These are phyloP conservation scores for Suillus subaureus DNA, from an alignment of 768 basidiomycete genomes.

Conservation along the genomic window DNA sequence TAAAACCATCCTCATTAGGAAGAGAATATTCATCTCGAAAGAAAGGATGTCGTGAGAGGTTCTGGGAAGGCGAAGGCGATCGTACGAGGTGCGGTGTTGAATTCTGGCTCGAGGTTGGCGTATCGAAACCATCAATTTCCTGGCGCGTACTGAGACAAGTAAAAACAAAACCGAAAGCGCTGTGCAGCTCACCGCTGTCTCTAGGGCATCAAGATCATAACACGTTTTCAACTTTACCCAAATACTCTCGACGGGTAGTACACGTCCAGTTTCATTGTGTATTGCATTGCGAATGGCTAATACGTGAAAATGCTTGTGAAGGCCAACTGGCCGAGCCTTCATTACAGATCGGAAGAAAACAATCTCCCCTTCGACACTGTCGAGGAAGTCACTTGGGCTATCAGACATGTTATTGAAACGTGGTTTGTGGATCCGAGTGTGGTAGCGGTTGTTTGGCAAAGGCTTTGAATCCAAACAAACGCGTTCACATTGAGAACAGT, in stretches of 20 bases:
- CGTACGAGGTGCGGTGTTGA: slow-evolving; percentile 51
- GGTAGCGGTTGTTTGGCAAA: slow-evolving; percentile 25
- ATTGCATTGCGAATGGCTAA: slow-evolving; percentile 75
- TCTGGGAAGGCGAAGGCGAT: slow-evolving; percentile 71
- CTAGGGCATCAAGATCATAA: slow-evolving; percentile 77
- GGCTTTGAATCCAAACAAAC: slow-evolving; percentile 18
- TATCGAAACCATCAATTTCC: slow-evolving; percentile 52
- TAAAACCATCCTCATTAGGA: slow-evolving; percentile 62
- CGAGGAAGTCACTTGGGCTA: slow-evolving; percentile 50
- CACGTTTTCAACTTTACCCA: slow-evolving; percentile 75
- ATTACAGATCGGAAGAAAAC: slow-evolving; percentile 83
- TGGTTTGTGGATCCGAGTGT: not conserved
- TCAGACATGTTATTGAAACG: slow-evolving; percentile 11
- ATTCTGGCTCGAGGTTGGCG: slow-evolving; percentile 41
- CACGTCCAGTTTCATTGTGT: slow-evolving; percentile 64
- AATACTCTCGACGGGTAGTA: slow-evolving; percentile 61
- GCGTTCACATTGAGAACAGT: not conserved
- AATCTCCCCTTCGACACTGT: slow-evolving; percentile 81
- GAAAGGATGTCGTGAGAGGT: slow-evolving; percentile 68
- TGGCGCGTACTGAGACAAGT: slow-evolving; percentile 21
- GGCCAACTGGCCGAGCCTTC: slow-evolving; percentile 80
- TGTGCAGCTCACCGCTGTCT: slow-evolving; percentile 57
- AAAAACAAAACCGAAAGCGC: slow-evolving; percentile 6
- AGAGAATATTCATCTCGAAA: slow-evolving; percentile 70
- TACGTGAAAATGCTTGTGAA: slow-evolving; percentile 82